Evolutionary conservation across 208 protist genomes (phyloP), one percentile per base, ranked within the genome.

Genomic region (Borovskyia barvae): DNA sequence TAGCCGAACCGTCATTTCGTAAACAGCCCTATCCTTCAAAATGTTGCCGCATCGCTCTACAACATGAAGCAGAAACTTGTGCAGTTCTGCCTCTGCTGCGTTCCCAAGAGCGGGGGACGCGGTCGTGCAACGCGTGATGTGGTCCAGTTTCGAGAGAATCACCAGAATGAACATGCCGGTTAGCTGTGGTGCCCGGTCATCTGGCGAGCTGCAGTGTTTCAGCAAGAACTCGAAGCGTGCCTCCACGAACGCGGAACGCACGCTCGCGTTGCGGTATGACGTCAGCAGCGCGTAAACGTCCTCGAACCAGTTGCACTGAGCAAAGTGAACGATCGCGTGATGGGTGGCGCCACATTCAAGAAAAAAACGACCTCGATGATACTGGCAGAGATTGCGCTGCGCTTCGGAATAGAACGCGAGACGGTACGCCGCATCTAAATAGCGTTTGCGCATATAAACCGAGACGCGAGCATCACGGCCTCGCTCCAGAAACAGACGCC

Each of bases 401-500:
- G 67, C 48, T 8, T 64, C 30, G 19, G 70, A 50, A 48, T 76
- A 71, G 47, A 64, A 71, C 33, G 65, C 57, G 14, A 91, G 67
- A n/a, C 75, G 45, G 32, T 73, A 72, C 5, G 87, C 87, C 11
- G 83, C 82, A 32, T 75, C 50, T 51, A 87, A 88, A 47, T 81
- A 72, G 17, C 83, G 77, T 32, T 61, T 62, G 32, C 82, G 76
- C 53, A 90, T 26, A 24, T 29, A 22, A 11, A 67, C 48, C 1
- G 66, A 54, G 47, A 54, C 66, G 25, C 22, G 12, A 29, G 48
- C 20, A n/a, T 47, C 33, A 33, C 50, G 45, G 1, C 85, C 89
- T 29, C 81, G 71, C 47, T 88, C 72, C n/a, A 93, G 49, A 55
- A 92, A 93, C 19, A 92, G 54, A 0, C 58, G 59, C 80, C 85